Percentiles rank a stretch among this genome's conserved stretches.
These are phyloP conservation scores for Corymbia maculata DNA, from an alignment of 345 rosid species.

Conservation along the genomic window DNA sequence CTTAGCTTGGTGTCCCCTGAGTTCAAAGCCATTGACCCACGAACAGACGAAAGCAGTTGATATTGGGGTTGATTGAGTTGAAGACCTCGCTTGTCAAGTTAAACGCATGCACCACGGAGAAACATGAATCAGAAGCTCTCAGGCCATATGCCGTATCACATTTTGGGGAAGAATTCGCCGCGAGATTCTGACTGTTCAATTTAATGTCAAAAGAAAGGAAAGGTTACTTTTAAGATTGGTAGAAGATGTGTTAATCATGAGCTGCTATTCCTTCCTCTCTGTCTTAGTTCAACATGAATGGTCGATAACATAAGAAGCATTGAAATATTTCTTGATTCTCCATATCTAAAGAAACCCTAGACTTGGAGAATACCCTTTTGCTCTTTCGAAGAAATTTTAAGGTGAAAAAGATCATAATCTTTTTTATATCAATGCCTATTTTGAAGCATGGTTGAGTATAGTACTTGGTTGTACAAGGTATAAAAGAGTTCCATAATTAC, in stretches of 20 bases:
- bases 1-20: not conserved
- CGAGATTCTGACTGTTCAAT: not conserved
- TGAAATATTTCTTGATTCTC: not conserved
- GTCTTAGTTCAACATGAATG: not conserved
- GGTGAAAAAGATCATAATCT: not conserved
- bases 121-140: not conserved
- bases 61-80: not conserved
- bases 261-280: not conserved
- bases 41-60: not conserved
- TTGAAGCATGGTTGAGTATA: not conserved
- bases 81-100: not conserved
- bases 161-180: too few species aligned
- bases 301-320: not conserved
- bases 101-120: not conserved
- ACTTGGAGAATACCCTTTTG: not conserved
- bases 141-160: not conserved
- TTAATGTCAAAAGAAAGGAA: not conserved
- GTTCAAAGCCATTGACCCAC: not conserved
- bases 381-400: not conserved
- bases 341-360: not conserved
- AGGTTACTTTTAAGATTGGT: not conserved
- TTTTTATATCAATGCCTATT: accelerated
- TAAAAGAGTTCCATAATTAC: not conserved
- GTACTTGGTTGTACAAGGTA: not conserved
- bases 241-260: not conserved